Conservation (phyloP, 495 filamentous ascomycete genomes). For the Neurospora sp. region DNA sequence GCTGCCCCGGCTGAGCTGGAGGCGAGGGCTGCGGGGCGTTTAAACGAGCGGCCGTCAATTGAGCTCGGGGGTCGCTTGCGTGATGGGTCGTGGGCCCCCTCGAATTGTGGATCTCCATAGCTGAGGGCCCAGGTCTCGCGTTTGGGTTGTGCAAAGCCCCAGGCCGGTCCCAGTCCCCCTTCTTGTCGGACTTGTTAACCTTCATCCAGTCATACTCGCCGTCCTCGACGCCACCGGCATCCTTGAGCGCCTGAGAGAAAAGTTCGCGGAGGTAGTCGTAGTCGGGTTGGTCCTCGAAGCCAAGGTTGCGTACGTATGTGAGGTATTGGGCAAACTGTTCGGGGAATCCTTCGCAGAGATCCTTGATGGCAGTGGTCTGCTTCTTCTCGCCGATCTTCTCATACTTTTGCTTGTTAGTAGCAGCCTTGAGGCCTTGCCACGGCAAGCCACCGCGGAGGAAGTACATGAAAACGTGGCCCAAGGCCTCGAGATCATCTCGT, state of each 20-base stretch:
- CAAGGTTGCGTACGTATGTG: constrained; percentile 92
- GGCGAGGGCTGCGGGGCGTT: constrained; percentile 90
- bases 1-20: constrained; percentile 60
- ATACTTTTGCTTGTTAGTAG: constrained; percentile 99
- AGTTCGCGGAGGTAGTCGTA: constrained; percentile 97
- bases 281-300: constrained; percentile 97
- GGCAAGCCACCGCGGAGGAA: constrained; percentile 92
- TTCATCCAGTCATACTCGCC: constrained; percentile 99
- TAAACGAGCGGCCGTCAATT: constrained; percentile 82
- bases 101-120: constrained; percentile 61
- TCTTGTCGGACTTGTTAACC: constrained; percentile 89
- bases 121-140: constrained; percentile 62
- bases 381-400: constrained; percentile 99
- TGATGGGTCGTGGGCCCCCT: constrained; percentile 50
- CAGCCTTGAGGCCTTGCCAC: constrained; percentile 97
- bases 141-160: constrained; percentile 58
- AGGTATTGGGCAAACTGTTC: constrained; percentile 98
- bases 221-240: constrained; percentile 89
- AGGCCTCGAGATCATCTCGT: constrained; percentile 88
- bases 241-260: constrained; percentile 93
- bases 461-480: constrained; percentile 99
- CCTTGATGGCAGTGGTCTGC: constrained; percentile 92
- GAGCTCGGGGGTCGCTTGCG: constrained; percentile 41
- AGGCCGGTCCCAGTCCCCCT: constrained; percentile 65
- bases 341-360: constrained; percentile 93